Conservation (phyloP, 2,329 filamentous ascomycete species). For the Aspergillus chevalieri region DNA sequence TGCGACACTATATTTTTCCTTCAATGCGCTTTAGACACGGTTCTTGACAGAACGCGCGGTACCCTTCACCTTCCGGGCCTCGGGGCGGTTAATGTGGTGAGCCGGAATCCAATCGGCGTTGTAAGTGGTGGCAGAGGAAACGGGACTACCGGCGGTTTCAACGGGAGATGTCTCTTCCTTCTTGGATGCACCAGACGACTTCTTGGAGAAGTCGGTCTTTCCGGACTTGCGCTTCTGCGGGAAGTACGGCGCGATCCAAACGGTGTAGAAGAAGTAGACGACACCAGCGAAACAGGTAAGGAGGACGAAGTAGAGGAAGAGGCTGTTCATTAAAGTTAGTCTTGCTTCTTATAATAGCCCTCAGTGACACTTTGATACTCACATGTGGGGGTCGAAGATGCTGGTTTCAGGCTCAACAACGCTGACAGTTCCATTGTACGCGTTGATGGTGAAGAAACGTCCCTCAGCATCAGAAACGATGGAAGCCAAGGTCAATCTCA, state of each 20-base stretch:
- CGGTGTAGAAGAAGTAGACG: conserved; percentile 95
- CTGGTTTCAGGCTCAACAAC: conserved; percentile 87
- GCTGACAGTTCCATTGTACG: conserved; percentile 74
- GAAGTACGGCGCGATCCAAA: conserved; percentile 94
- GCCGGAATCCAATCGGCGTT: conserved; percentile 92
- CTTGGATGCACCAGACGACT: conserved; percentile 57
- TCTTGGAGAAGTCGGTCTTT: conserved; percentile 62
- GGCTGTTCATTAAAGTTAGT: conserved; percentile 47
- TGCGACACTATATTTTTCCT: neutral
- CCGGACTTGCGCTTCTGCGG: conserved; percentile 65
- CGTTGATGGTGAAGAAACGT: conserved; percentile 66
- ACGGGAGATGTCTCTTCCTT: conserved; percentile 60
- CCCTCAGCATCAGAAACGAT: conserved; percentile 64
- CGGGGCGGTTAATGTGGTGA: conserved; percentile 80
- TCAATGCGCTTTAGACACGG: conserved; percentile 23
- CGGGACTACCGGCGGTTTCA: conserved; percentile 64
- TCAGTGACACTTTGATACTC: conserved; percentile 33
- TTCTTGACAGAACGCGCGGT: conserved; percentile 31
- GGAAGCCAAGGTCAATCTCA: conserved; percentile 69
- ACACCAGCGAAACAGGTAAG: conserved; percentile 69
- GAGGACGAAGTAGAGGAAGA: conserved; percentile 96
- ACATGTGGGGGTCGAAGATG: conserved; percentile 96
- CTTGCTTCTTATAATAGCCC: neutral
- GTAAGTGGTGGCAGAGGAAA: conserved; percentile 66
- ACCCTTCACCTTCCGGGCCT: conserved; percentile 57